Evolutionary conservation across 2,329 filamentous ascomycete species (phyloP).

Genomic region (Fusarium sterilihyphosum): DNA sequence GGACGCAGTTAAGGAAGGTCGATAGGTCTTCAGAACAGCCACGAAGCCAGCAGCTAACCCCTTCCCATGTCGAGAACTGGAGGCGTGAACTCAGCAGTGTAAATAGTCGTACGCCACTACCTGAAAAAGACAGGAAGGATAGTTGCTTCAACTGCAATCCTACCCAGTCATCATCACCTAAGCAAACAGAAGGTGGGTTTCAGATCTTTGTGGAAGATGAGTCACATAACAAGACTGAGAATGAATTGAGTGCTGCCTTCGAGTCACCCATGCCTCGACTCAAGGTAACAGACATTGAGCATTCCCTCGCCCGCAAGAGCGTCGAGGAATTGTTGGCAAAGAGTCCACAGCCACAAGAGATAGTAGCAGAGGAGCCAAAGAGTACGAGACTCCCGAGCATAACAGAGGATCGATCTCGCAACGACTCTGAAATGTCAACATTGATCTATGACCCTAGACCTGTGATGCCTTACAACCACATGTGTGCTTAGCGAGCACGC

Average conservation of each 20-base stretch:
- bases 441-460: conserved; percentile 48
- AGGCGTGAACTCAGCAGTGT: conserved; percentile 38
- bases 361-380: neutral
- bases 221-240: neutral
- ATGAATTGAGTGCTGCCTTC: neutral
- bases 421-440: conserved; percentile 16
- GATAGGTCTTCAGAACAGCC: conserved; percentile 29
- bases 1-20: conserved; percentile 40
- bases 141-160: conserved; percentile 38
- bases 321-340: conserved; percentile 29
- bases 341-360: conserved; percentile 4
- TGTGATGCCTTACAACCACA: conserved; percentile 51
- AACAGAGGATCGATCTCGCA: conserved; percentile 4
- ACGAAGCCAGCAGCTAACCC: conserved; percentile 14
- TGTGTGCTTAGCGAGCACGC: conserved; percentile 55
- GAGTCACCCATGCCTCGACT: conserved; percentile 31
- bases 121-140: conserved; percentile 19
- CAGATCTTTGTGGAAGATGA: conserved; percentile 3
- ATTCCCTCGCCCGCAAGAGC: conserved; percentile 39
- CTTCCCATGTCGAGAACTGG: conserved; percentile 32
- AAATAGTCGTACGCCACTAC: conserved; percentile 18
- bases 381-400: neutral
- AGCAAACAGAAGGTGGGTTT: neutral
- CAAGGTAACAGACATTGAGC: conserved; percentile 44
- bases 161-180: conserved; percentile 27